Percentiles rank a stretch among this genome's conserved stretches.
These are phyloP conservation scores for Rubroboletus satanas DNA, from an alignment of 768 basidiomycete species.

Conservation along the genomic window DNA sequence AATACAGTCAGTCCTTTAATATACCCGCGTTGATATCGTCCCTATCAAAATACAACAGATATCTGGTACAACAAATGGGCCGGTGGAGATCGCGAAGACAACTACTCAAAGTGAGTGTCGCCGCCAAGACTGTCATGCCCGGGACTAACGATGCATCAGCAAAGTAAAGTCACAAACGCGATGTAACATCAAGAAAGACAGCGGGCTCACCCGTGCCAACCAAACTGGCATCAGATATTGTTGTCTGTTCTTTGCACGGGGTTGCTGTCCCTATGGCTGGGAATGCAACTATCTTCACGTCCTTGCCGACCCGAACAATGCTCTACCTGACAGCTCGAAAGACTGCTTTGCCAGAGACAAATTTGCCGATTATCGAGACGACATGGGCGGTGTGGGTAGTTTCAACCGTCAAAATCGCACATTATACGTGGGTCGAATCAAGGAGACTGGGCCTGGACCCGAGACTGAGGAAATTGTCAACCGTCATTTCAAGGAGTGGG, in stretches of 20 bases:
- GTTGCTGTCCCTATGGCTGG: constrained; percentile 97
- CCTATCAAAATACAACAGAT: constrained; percentile 44
- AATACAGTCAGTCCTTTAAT: constrained; percentile 73
- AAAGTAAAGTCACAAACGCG: constrained; percentile 94
- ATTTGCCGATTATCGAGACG: constrained; percentile 95
- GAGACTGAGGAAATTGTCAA: constrained; percentile 91
- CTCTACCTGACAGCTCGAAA: constrained; percentile 85
- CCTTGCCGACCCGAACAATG: constrained; percentile 66
- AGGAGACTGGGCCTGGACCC: constrained; percentile 80
- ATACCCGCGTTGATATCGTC: neutral
- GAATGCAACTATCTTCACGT: constrained; percentile 96
- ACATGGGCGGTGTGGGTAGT: constrained; percentile 99
- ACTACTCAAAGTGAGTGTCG: constrained; percentile 79
- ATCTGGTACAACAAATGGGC: constrained; percentile 99
- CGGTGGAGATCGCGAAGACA: constrained; percentile 97
- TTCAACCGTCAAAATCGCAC: constrained; percentile 94
- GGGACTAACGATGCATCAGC: constrained; percentile 36
- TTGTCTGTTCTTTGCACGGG: constrained; percentile 93
- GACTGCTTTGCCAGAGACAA: constrained; percentile 98
- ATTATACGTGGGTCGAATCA: constrained; percentile 90
- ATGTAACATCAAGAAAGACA: constrained; percentile 83
- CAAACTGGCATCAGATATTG: constrained; percentile 88
- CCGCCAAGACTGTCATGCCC: neutral
- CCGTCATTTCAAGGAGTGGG: constrained; percentile 95
- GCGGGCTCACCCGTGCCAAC: constrained; percentile 92